Percentiles rank a stretch among this genome's conserved stretches.
These are phyloP conservation scores for Metroxylon sagu DNA, from an alignment of 176 grass and related monocot genomes.

Conservation along the genomic window DNA sequence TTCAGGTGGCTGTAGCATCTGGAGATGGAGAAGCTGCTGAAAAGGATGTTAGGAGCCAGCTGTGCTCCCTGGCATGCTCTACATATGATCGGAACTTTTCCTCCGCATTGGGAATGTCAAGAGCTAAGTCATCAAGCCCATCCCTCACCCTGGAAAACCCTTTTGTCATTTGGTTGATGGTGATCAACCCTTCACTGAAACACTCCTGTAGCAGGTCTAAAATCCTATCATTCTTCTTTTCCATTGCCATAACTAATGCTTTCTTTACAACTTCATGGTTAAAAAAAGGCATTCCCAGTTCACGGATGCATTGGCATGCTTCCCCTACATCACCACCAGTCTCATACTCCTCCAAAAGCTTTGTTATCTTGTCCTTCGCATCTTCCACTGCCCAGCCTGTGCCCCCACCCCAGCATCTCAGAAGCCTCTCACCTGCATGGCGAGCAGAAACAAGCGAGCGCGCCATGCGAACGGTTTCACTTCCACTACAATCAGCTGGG, in stretches of 20 bases:
- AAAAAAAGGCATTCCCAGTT: conserved; percentile 86
- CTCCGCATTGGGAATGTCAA: conserved; percentile 78
- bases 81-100: conserved; percentile 64
- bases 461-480: conserved; percentile 66
- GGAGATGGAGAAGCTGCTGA: neutral
- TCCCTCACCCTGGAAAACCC: conserved; percentile 82
- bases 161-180: conserved; percentile 92
- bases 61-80: conserved; percentile 42
- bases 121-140: conserved; percentile 84
- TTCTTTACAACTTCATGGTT: conserved; percentile 97
- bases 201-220: conserved; percentile 62
- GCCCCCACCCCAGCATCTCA: conserved; percentile 91
- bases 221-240: conserved; percentile 62
- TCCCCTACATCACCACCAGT: conserved; percentile 79
- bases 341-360: conserved; percentile 88
- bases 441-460: conserved; percentile 63
- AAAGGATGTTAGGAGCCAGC: conserved; percentile 63
- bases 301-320: conserved; percentile 88
- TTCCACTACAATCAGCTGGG: conserved; percentile 63
- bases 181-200: conserved; percentile 86
- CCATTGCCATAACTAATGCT: conserved; percentile 78
- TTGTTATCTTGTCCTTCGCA: conserved; percentile 78
- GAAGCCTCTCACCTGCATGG: conserved; percentile 86
- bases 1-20: too few relatives aligned
- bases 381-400: conserved; percentile 82